Base-by-base conservation (phyloP, 805 yeast genomes). In the Lipomyces kockii region DNA sequence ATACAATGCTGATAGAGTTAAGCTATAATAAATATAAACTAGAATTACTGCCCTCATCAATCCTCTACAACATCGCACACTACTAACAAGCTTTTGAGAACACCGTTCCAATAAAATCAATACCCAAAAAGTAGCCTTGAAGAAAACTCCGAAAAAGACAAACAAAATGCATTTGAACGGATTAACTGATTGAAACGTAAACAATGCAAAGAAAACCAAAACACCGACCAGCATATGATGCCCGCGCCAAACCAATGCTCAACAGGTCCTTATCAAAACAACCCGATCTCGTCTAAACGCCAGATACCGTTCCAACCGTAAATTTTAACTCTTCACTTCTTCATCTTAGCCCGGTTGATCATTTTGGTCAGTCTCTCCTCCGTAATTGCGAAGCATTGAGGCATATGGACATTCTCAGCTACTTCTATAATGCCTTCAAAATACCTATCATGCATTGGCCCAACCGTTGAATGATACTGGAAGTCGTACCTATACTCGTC, bases 401-500 rank as follows among this genome's bases (percentile, higher is more conserved):
- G 58, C 20, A 54, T 6, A 12, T 54, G 4, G 12, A 20, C 32
- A 20, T n/a, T 11, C 27, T 17, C 58, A 7, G 32, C 27, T 22
- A 17, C 27, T 12, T 49, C 58, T 17, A 29, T 17, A 2, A 0
- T 54, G 58, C 32, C 32, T 20, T 12, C 58, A 25, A 29, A 2
- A 2, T 11, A 11, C 14, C 8, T 54, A 17, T 8, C 14, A 17
- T 2, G n/a, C 32, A 54, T 9, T 22, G 20, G 12, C 20, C 37
- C n/a, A 25, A 17, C 8, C 9, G 35, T 20, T 11, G 35, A 54
- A 25, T 11, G 14, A 27, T 63, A 54, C 27, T 64, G 62, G 9
- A 27, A 25, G 29, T 68, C 71, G 54, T 53, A 68, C 35, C 22
- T 60, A 29, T 65, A 68, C 22, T 66, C 71, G 12, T 46, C 58